Conservation (phyloP, 331 rosid species). For the Quercus phellos region DNA sequence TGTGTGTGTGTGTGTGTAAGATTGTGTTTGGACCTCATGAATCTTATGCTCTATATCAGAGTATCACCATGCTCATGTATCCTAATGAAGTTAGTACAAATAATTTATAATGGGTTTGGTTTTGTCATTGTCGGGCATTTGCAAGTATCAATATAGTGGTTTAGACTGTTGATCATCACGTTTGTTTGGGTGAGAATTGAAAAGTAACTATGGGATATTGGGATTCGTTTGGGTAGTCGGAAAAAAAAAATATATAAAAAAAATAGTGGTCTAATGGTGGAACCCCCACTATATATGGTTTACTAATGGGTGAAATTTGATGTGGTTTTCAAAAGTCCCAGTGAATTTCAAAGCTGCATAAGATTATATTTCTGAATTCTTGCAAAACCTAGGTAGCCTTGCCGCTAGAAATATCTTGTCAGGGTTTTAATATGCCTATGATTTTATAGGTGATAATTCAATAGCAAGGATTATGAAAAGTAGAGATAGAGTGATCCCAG, state of each 20-base stretch:
- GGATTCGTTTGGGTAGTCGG: not conserved
- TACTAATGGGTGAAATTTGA: not conserved
- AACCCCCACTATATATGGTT: not conserved
- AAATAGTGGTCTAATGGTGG: not conserved
- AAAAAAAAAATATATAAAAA: not conserved
- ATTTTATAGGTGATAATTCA: not conserved
- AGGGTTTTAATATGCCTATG: not conserved
- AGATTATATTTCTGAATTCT: not conserved
- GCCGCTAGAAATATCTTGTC: not conserved
- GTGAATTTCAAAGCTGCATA: not conserved
- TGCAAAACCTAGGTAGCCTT: not conserved
- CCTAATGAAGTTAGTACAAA: too few species aligned
- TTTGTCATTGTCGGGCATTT: not conserved
- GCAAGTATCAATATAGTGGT: not conserved
- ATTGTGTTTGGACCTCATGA: not conserved
- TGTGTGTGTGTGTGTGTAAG: not conserved
- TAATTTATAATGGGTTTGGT: too few species aligned
- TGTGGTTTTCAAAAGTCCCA: not conserved
- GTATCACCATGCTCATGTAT: too few species aligned
- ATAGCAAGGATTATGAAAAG: too few species aligned
- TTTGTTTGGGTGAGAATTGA: not conserved
- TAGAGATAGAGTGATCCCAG: too few species aligned
- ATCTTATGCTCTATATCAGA: not conserved
- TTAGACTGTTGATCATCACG: not conserved
- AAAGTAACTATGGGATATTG: not conserved